A percentile compares a stretch with the other conserved stretches of the same genome.
phyloP scores from a whole-genome alignment of 805 yeast genomes.

The Schizosaccharomyces osmophilus region DNA sequence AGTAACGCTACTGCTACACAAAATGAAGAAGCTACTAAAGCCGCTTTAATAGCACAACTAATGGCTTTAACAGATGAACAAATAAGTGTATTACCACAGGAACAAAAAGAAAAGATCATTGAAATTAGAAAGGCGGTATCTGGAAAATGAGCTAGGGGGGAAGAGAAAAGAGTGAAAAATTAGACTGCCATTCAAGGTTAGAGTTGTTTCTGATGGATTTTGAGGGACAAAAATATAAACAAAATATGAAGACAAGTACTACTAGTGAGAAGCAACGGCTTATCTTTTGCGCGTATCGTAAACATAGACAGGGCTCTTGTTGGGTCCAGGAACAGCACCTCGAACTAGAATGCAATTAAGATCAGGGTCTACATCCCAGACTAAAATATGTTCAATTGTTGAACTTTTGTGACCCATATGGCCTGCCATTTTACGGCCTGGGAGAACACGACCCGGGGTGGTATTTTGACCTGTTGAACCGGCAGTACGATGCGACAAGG shows the following conservation, averaged over 20 bases:
- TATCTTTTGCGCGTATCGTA: conserved; percentile 39
- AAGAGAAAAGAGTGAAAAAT: background rate
- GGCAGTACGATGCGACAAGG: conserved; percentile 77
- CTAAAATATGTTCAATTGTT: conserved; percentile 53
- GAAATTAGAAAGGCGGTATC: background rate
- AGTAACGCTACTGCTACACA: conserved; percentile 4
- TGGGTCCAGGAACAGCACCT: conserved; percentile 74
- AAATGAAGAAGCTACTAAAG: conserved; percentile 13
- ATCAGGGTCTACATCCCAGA: conserved; percentile 57
- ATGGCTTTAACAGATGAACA: conserved; percentile 29
- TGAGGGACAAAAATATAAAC: background rate
- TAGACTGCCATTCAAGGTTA: too few relatives aligned
- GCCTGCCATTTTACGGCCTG: conserved; percentile 97
- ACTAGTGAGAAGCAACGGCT: background rate
- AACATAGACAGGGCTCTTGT: conserved; percentile 45
- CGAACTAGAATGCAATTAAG: conserved; percentile 61
- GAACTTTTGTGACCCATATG: conserved; percentile 62
- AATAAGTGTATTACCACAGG: conserved; percentile 10
- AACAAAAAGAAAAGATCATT: background rate
- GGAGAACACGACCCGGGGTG: conserved; percentile 84
- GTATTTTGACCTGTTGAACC: conserved; percentile 95
- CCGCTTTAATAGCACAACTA: conserved; percentile 27
- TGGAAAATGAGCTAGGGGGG: background rate
- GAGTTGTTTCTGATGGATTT: too few relatives aligned
- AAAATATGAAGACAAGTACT: background rate